Percentiles rank a stretch among this genome's conserved stretches.
Conservation (phyloP, 108 stramenopile genomes). For the Skeletonema tropicum region DNA sequence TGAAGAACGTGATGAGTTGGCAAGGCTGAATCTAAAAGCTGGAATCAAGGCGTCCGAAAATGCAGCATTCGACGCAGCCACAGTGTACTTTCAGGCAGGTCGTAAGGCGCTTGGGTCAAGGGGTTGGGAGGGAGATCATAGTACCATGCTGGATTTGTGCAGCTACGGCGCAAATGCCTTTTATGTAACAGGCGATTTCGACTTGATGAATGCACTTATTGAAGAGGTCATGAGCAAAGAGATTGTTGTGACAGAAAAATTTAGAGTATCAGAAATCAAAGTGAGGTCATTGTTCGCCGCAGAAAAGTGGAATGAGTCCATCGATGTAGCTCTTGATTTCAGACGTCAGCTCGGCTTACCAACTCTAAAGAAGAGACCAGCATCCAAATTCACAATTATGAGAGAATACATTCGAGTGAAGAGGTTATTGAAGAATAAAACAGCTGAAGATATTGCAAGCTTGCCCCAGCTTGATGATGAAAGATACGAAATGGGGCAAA, state of each 20-base stretch:
- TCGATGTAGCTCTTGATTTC: background rate
- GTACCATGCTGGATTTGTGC: too few species aligned
- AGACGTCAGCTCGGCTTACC: background rate
- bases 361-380: background rate
- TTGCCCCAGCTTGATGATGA: background rate
- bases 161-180: too few species aligned
- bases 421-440: background rate
- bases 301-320: background rate
- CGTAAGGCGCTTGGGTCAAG: background rate
- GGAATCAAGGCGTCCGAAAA: too few species aligned
- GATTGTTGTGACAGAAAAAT: background rate
- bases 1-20: background rate
- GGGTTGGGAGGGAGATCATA: too few species aligned
- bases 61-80: too few species aligned
- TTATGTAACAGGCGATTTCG: too few species aligned
- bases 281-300: background rate
- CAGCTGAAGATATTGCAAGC: too few species aligned
- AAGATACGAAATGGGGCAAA: background rate
- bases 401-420: background rate
- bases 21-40: background rate
- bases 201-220: background rate
- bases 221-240: background rate
- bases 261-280: background rate
- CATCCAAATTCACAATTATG: background rate
- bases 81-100: background rate